Conservation (phyloP, 2,329 filamentous ascomycete species). For the Geosmithia flava region DNA sequence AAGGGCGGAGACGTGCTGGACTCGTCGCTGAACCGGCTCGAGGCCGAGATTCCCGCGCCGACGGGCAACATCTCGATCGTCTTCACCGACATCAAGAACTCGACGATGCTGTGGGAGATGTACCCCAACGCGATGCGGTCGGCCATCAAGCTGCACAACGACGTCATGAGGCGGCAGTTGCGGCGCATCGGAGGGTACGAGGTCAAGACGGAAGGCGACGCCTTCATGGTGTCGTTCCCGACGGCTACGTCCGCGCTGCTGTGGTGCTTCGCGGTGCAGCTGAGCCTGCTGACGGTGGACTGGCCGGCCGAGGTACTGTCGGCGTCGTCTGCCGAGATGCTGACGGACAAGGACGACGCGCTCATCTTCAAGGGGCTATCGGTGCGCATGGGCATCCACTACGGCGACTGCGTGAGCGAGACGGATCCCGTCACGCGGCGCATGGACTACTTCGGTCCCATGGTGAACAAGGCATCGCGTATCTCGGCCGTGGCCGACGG, state of each 20-base stretch:
- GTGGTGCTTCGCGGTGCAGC: constrained; percentile 94
- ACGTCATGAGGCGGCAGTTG: constrained; percentile 87
- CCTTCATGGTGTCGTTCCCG: constrained; percentile 98
- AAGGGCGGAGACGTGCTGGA: constrained; percentile 58
- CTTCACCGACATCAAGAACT: constrained; percentile 99
- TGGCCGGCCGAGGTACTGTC: constrained; percentile 92
- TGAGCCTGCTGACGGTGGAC: constrained; percentile 70
- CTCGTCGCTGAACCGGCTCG: constrained; percentile 74
- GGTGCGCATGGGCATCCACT: constrained; percentile 96
- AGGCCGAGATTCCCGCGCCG: constrained; percentile 83
- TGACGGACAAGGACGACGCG: constrained; percentile 72
- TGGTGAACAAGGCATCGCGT: constrained; percentile 95
- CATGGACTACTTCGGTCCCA: constrained; percentile 99
- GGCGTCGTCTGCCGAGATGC: constrained; percentile 72
- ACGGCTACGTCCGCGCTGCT: constrained; percentile 89
- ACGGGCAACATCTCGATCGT: constrained; percentile 85
- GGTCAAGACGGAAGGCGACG: constrained; percentile 98
- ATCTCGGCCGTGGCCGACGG: constrained; percentile 92
- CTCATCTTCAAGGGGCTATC: constrained; percentile 90
- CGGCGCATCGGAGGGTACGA: constrained; percentile 93
- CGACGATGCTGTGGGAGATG: constrained; percentile 90
- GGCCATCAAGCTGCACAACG: constrained; percentile 94
- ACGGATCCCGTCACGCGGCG: constrained; percentile 90
- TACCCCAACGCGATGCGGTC: constrained; percentile 92
- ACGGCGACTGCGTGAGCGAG: constrained; percentile 87